Percentiles rank a stretch among this genome's conserved stretches.
phyloP scores from a whole-genome alignment of 83 land plant species.

The Picea mariana region DNA sequence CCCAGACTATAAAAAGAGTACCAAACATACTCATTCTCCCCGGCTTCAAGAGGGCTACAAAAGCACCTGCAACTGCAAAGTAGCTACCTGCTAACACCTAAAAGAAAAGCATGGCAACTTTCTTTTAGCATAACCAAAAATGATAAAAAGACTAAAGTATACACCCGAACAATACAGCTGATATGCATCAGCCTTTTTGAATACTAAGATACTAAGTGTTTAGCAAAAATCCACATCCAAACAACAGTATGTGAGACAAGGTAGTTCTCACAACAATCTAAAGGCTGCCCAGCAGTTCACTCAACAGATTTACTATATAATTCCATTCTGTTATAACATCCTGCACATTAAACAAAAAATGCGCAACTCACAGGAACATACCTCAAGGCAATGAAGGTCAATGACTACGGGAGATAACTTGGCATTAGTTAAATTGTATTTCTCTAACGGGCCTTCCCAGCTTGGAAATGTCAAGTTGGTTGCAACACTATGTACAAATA shows the following conservation, averaged over 20 bases:
- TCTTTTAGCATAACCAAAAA: not conserved
- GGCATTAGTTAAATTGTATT: no score
- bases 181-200: not conserved
- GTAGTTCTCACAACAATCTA: not conserved
- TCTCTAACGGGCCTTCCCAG: no score
- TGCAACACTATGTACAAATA: no score
- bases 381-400: constrained; percentile 85
- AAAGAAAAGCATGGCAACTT: constrained; percentile 13
- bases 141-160: not conserved
- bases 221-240: not conserved
- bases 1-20: constrained; percentile 80
- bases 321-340: not conserved
- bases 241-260: not conserved
- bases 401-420: constrained; percentile 31
- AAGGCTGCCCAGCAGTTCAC: constrained; percentile 13
- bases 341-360: not conserved
- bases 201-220: not conserved
- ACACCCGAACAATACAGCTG: not conserved
- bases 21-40: constrained; percentile 99
- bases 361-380: constrained; percentile 17
- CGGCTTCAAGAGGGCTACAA: constrained; percentile 72
- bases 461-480: no score
- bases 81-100: constrained; percentile 94
- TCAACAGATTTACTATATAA: not conserved
- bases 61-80: constrained; percentile 86